These are phyloP conservation scores for Craterostigma plantagineum DNA, from an alignment of 257 asterid species.

Conservation along the genomic window DNA sequence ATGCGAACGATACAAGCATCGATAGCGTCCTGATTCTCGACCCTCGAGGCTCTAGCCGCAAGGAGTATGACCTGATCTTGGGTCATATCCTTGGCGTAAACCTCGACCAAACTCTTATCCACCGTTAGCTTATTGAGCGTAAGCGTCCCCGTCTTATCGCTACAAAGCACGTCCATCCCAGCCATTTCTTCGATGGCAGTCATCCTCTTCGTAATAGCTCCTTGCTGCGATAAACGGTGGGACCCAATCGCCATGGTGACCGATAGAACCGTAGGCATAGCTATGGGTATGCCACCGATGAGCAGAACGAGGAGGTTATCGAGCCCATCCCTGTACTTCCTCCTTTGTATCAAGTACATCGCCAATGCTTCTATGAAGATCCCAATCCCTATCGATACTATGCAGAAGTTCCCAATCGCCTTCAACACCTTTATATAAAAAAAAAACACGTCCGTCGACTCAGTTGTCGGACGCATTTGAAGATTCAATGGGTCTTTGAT, in stretches of 20 bases:
- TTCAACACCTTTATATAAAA: constrained; percentile 30
- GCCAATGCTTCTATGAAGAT: constrained; percentile 44
- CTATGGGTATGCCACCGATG: constrained; percentile 85
- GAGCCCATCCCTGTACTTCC: constrained; percentile 50
- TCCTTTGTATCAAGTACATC: constrained; percentile 64
- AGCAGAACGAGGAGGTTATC: constrained; percentile 60
- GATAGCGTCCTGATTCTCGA: constrained; percentile 64
- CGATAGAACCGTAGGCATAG: constrained; percentile 81
- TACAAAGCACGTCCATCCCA: constrained; percentile 84
- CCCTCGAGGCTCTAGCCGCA: constrained; percentile 60
- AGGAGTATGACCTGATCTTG: constrained; percentile 27
- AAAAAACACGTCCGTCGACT: not conserved
- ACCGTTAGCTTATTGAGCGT: constrained; percentile 70
- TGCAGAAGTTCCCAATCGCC: constrained; percentile 72
- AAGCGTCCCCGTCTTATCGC: constrained; percentile 82
- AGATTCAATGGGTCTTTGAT: too few species aligned
- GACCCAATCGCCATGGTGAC: constrained; percentile 92
- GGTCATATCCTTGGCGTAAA: constrained; percentile 20
- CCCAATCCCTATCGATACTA: constrained; percentile 53
- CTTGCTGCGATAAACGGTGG: constrained; percentile 66
- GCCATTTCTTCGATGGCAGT: constrained; percentile 92
- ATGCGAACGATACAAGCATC: constrained; percentile 55
- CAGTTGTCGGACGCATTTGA: too few species aligned
- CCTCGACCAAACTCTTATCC: constrained; percentile 49
- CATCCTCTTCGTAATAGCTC: constrained; percentile 86